These are phyloP conservation scores for Backusella psychrophila DNA, from an alignment of 192 early-diverging fungal genomes.

Conservation along the genomic window DNA sequence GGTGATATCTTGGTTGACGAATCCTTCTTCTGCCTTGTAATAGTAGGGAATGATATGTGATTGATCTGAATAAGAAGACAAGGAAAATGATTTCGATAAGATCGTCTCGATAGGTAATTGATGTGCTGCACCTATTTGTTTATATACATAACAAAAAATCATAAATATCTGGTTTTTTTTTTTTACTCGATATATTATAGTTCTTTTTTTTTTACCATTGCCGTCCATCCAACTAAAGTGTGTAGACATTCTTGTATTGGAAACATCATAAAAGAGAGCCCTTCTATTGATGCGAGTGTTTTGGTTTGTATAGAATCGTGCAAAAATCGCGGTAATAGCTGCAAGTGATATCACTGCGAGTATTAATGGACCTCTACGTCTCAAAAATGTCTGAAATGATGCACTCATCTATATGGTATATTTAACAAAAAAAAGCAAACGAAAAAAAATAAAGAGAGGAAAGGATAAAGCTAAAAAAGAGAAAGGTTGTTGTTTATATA, in stretches of 20 bases:
- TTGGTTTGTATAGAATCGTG: background rate
- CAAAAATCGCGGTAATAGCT: conserved; percentile 16
- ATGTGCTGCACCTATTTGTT: conserved; percentile 15
- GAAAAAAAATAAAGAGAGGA: background rate
- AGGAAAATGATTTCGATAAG: conserved; percentile 52
- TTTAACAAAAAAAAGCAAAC: background rate
- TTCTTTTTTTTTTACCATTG: background rate
- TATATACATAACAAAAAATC: background rate
- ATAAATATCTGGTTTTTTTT: background rate
- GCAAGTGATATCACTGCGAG: conserved; percentile 21
- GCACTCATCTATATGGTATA: background rate
- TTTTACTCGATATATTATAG: background rate
- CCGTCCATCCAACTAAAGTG: conserved; percentile 13
- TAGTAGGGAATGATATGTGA: conserved; percentile 57
- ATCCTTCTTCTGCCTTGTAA: conserved; percentile 38
- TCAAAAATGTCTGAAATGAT: background rate
- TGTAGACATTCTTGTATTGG: conserved; percentile 1
- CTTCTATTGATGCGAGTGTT: background rate
- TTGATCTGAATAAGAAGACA: conserved; percentile 49
- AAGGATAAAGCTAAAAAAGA: background rate
- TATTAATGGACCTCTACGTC: conserved; percentile 17
- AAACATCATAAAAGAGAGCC: background rate
- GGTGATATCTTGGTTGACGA: conserved; percentile 50
- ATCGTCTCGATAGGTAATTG: conserved; percentile 43
- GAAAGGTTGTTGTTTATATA: background rate